Evolutionary conservation across 495 filamentous ascomycete species (phyloP).

Genomic region (Hypoxylon cercidicola): DNA sequence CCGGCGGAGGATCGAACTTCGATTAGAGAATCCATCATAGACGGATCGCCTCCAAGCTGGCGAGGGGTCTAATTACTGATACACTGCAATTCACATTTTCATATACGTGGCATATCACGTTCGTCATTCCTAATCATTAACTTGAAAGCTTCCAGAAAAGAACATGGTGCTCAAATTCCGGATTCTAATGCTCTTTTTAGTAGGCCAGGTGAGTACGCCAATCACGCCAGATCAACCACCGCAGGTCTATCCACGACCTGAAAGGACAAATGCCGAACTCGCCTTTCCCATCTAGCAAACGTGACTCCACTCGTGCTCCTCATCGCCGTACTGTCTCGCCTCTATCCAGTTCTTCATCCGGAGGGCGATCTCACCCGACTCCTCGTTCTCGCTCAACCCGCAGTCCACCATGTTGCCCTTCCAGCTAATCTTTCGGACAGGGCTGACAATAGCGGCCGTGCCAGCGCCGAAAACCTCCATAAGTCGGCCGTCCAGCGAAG

Average conservation of each 20-base stretch:
- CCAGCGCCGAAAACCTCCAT: constrained; percentile 94
- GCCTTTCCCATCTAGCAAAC: constrained; percentile 45
- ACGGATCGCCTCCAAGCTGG: constrained; percentile 34
- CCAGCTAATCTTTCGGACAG: constrained; percentile 88
- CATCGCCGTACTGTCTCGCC: constrained; percentile 91
- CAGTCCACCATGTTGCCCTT: constrained; percentile 80
- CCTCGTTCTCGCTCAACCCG: constrained; percentile 76
- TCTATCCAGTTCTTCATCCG: constrained; percentile 97
- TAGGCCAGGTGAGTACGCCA: constrained; percentile 36
- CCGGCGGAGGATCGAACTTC: constrained; percentile 18
- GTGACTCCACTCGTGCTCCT: constrained; percentile 84
- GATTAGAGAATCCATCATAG: constrained; percentile 43
- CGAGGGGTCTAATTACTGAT: constrained; percentile 25
- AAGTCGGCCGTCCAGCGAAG: constrained; percentile 83
- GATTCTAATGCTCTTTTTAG: constrained; percentile 17
- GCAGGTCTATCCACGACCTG: constrained; percentile 14
- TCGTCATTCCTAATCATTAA: neutral
- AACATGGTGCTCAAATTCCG: constrained; percentile 13
- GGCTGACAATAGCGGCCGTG: constrained; percentile 86
- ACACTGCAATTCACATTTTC: constrained; percentile 36
- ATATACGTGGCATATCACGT: constrained; percentile 6
- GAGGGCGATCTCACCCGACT: constrained; percentile 84
- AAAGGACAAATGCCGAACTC: constrained; percentile 9
- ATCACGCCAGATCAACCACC: constrained; percentile 26
- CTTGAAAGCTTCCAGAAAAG: neutral